These are phyloP conservation scores for Rhexocercosporidium sp. DNA, from an alignment of 2,329 filamentous ascomycete genomes.

Conservation along the genomic window DNA sequence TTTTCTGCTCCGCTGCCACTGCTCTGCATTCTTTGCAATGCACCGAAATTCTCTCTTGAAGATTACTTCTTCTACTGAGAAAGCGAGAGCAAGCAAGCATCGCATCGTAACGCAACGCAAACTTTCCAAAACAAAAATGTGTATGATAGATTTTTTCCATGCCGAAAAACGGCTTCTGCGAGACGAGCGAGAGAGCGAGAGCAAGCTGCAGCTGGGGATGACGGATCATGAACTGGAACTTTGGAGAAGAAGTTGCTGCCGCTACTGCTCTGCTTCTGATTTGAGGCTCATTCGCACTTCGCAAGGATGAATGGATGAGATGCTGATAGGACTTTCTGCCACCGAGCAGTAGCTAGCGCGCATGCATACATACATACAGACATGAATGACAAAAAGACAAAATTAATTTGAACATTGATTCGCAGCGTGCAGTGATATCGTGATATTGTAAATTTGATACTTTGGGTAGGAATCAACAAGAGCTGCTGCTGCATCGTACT, in stretches of 20 bases:
- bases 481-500: too few relatives aligned
- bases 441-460: too few relatives aligned
- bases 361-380: background rate
- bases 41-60: background rate
- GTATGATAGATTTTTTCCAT: background rate
- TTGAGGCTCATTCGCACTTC: background rate
- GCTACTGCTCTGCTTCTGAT: background rate
- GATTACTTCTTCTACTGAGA: background rate
- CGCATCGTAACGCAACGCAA: background rate
- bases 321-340: slow-evolving; percentile 8
- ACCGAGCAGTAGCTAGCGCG: background rate
- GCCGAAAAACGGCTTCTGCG: background rate
- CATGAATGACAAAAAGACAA: slow-evolving; percentile 6
- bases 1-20: slow-evolving; percentile 2
- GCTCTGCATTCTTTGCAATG: slow-evolving; percentile 3
- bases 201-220: background rate
- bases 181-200: background rate
- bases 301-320: slow-evolving; percentile 6
- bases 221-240: background rate
- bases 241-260: background rate
- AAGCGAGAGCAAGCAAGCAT: background rate
- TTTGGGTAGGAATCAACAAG: too few relatives aligned
- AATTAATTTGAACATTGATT: too few relatives aligned
- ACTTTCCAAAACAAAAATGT: background rate
- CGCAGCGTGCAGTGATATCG: too few relatives aligned